These are phyloP conservation scores for Goffeauzyma gilvescens DNA, from an alignment of 768 basidiomycete species.

Conservation along the genomic window DNA sequence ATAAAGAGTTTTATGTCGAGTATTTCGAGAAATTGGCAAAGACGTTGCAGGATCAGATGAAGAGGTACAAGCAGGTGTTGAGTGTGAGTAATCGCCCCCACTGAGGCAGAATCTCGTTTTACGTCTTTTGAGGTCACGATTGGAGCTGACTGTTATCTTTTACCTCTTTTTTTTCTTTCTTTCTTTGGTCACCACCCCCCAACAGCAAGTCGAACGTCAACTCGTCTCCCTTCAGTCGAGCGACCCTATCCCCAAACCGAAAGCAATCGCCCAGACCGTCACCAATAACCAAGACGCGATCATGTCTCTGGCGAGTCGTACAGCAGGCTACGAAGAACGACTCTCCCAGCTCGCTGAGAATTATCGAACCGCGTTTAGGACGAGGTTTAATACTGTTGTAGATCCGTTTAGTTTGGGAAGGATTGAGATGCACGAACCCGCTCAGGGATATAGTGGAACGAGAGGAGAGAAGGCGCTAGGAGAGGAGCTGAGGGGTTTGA, in stretches of 20 bases:
- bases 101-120: too few relatives aligned
- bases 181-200: too few relatives aligned
- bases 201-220: slow-evolving; percentile 10
- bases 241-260: slow-evolving; percentile 7
- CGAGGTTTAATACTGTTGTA: slow-evolving; percentile 6
- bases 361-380: slow-evolving; percentile 1
- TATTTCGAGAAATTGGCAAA: slow-evolving; percentile 3
- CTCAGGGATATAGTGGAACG: slow-evolving; percentile 7
- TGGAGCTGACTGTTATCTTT: not conserved
- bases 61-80: slow-evolving; percentile 1
- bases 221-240: slow-evolving; percentile 2
- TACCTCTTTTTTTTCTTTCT: too few relatives aligned
- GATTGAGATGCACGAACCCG: slow-evolving; percentile 4
- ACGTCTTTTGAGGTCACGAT: not conserved
- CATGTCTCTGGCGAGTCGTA: slow-evolving; percentile 9
- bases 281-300: slow-evolving; percentile 12
- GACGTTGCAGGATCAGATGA: slow-evolving; percentile 9
- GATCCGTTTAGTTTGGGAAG: slow-evolving; percentile 7
- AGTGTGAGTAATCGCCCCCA: too few relatives aligned
- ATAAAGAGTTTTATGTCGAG: not conserved
- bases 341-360: slow-evolving; percentile 6
- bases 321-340: slow-evolving; percentile 8
- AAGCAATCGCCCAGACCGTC: slow-evolving; percentile 10
- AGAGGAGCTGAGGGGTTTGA: slow-evolving; percentile 6
- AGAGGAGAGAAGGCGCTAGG: slow-evolving; percentile 5